Conservation (phyloP, 1,284 basidiomycete genomes). For the Tylopilus orsonianus region DNA sequence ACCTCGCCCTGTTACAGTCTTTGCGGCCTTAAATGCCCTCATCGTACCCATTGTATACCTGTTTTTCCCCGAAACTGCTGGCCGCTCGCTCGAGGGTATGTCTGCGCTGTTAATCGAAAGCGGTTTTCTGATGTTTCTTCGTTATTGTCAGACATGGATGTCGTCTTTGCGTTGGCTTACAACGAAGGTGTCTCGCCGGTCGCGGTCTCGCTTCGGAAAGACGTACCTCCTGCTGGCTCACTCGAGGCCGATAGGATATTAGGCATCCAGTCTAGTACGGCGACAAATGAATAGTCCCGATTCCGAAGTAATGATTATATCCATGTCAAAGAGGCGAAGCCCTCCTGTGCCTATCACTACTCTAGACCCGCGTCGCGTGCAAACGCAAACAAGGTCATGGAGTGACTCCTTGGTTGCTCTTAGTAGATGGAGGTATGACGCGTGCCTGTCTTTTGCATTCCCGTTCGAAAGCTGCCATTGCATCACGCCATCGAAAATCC, state of each 20-base stretch:
- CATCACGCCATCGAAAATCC: conserved; percentile 43
- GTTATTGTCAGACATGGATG: conserved; percentile 53
- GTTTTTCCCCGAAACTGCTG: conserved; percentile 71
- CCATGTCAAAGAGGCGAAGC: too few relatives aligned
- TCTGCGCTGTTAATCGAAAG: background rate
- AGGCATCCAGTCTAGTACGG: conserved; percentile 32
- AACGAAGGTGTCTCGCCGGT: conserved; percentile 58
- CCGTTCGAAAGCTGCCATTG: conserved; percentile 47
- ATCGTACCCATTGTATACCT: conserved; percentile 62
- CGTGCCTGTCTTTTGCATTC: conserved; percentile 45
- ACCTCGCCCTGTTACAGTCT: conserved; percentile 40
- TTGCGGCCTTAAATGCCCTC: conserved; percentile 58
- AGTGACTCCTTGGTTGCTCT: background rate
- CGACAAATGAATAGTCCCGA: background rate
- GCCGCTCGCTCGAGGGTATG: conserved; percentile 57
- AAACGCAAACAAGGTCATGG: conserved; percentile 3
- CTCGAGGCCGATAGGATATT: conserved; percentile 54
- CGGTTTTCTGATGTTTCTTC: conserved; percentile 1
- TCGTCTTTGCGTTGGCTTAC: conserved; percentile 60
- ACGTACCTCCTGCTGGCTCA: conserved; percentile 53
- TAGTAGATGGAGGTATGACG: conserved; percentile 30
- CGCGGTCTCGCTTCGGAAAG: conserved; percentile 52
- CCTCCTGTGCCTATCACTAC: background rate
- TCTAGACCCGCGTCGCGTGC: background rate
- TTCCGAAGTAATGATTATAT: too few relatives aligned